Conservation (phyloP, 1,139 yeast genomes). For the Debaryomyces sp. region DNA sequence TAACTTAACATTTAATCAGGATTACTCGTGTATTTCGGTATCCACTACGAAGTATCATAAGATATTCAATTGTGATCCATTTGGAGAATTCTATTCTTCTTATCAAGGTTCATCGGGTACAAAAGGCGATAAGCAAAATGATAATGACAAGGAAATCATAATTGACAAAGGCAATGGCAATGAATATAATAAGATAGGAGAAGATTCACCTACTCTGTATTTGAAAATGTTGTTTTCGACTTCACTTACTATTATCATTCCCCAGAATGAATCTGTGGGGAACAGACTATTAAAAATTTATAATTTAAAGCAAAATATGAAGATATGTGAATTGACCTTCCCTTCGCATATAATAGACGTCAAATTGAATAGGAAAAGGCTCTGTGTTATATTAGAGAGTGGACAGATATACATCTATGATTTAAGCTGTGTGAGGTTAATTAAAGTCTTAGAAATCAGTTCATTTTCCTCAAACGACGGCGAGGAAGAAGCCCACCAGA, state of each 20-base stretch:
- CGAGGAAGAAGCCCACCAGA: conserved; percentile 10
- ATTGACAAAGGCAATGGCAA: conserved; percentile 4
- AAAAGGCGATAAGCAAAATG: conserved; percentile 1
- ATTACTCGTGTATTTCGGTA: conserved; percentile 43
- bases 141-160: conserved; percentile 31
- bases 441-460: conserved; percentile 62
- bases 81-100: conserved; percentile 46
- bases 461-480: conserved; percentile 22
- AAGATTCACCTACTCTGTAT: conserved; percentile 29
- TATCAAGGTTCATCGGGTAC: conserved; percentile 15
- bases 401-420: conserved; percentile 75
- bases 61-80: conserved; percentile 51
- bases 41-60: conserved; percentile 37
- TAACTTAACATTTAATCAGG: conserved; percentile 48
- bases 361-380: conserved; percentile 64
- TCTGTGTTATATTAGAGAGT: conserved; percentile 58
- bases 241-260: conserved; percentile 66
- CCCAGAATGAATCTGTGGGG: conserved; percentile 42
- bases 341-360: conserved; percentile 63
- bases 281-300: conserved; percentile 59
- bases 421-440: conserved; percentile 67
- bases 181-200: conserved; percentile 4
- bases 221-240: conserved; percentile 73
- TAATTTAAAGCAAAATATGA: conserved; percentile 68
- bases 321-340: conserved; percentile 71